phyloP scores from a whole-genome alignment of 2,329 filamentous ascomycete species.

The Rhynchosporium secalis region DNA sequence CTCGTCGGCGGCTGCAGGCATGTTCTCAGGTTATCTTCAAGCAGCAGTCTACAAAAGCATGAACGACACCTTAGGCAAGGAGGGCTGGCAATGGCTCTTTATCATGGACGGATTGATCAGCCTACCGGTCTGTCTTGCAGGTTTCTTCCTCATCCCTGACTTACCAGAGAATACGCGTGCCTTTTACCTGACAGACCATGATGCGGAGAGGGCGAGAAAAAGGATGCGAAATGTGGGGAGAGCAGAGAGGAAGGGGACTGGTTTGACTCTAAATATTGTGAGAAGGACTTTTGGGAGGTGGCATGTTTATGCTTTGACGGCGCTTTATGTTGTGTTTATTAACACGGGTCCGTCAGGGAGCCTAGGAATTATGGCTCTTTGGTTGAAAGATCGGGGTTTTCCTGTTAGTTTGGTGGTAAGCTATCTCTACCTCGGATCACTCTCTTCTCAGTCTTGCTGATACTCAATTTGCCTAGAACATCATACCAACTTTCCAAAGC shows the following conservation, averaged over 20 bases:
- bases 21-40: conserved; percentile 49
- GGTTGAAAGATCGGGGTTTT: conserved; percentile 46
- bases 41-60: conserved; percentile 45
- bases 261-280: conserved; percentile 27
- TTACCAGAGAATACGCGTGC: conserved; percentile 35
- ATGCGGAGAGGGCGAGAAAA: conserved; percentile 28
- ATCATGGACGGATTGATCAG: conserved; percentile 46
- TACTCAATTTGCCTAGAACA: conserved; percentile 40
- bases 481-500: conserved; percentile 49
- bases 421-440: neutral
- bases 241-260: conserved; percentile 35
- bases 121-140: conserved; percentile 36
- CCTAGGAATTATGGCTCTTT: conserved; percentile 43
- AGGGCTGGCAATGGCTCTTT: conserved; percentile 50
- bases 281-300: conserved; percentile 40
- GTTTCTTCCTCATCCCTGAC: conserved; percentile 37
- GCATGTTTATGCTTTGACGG: conserved; percentile 43
- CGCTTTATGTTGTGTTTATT: conserved; percentile 44
- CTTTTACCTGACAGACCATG: conserved; percentile 31
- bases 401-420: conserved; percentile 37
- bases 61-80: conserved; percentile 42
- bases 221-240: conserved; percentile 35
- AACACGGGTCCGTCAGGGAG: conserved; percentile 41
- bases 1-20: conserved; percentile 42
- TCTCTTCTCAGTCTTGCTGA: neutral